Evolutionary conservation across 1,139 yeast species (phyloP).

Genomic region (Pneumocystis sp.): DNA sequence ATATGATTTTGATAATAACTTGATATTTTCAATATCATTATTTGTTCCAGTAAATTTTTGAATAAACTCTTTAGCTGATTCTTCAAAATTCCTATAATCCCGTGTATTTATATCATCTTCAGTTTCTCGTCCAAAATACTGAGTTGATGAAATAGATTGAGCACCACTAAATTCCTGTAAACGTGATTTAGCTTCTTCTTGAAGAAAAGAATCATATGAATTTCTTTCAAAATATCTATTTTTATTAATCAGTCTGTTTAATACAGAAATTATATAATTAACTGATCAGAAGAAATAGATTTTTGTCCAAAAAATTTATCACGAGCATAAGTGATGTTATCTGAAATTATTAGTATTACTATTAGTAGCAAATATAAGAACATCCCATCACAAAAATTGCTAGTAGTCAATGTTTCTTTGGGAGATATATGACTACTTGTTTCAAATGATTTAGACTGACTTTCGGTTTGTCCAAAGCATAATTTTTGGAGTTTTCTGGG

Average conservation of each 20-base stretch:
- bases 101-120: conserved; percentile 21
- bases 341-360: conserved; percentile 1
- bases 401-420: conserved; percentile 3
- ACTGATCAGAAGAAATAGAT: conserved; percentile 74
- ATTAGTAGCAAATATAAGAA: not conserved
- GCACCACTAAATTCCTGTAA: conserved; percentile 74
- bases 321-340: conserved; percentile 25
- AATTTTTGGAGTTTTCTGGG: conserved; percentile 49
- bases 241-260: not conserved
- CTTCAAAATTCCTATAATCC: not conserved
- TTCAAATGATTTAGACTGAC: conserved; percentile 23
- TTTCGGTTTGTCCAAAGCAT: conserved; percentile 70
- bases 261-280: conserved; percentile 1
- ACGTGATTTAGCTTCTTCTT: conserved; percentile 63
- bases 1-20: not conserved
- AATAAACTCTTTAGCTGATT: not conserved
- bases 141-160: conserved; percentile 74
- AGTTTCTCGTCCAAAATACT: conserved; percentile 83
- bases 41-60: not conserved
- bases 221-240: conserved; percentile 56
- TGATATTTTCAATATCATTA: not conserved
- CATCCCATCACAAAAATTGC: not conserved
- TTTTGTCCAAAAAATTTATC: conserved; percentile 76
- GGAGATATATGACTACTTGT: conserved; percentile 12
- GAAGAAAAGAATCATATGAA: conserved; percentile 60